Percentiles rank a stretch among this genome's conserved stretches.
phyloP scores from a whole-genome alignment of 148 eudicot species.

The Rhododendron williamsianum region DNA sequence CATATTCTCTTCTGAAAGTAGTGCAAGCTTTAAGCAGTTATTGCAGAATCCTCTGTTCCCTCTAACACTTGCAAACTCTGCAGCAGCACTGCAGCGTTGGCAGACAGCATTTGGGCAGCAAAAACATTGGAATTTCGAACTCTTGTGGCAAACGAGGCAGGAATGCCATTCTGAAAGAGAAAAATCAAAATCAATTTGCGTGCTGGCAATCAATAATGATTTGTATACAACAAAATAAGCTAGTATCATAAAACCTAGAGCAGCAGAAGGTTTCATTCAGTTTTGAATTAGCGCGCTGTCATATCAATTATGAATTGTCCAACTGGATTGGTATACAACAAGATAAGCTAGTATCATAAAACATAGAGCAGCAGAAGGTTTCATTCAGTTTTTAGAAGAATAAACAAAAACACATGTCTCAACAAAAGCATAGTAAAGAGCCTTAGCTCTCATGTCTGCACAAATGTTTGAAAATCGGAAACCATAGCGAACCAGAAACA shows the following conservation, averaged over 20 bases:
- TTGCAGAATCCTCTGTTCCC: conserved; percentile 67
- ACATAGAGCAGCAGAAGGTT: background rate
- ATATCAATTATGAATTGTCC: background rate
- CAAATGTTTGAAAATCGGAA: background rate
- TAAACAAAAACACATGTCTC: background rate
- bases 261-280: background rate
- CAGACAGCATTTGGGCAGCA: conserved; percentile 72
- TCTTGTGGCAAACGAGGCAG: conserved; percentile 49
- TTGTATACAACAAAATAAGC: background rate
- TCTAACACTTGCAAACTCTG: conserved; percentile 38
- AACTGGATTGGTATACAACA: background rate
- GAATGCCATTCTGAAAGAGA: conserved; percentile 52
- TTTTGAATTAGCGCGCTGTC: background rate
- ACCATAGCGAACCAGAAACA: background rate
- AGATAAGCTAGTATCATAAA: background rate
- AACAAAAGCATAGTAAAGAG: background rate
- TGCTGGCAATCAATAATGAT: background rate
- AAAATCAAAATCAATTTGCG: background rate
- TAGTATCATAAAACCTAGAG: background rate
- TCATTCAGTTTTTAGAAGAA: background rate
- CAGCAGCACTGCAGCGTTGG: conserved; percentile 36
- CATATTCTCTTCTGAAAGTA: conserved; percentile 67
- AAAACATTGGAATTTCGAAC: conserved; percentile 47
- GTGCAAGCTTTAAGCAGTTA: conserved; percentile 69
- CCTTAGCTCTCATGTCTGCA: background rate